These are phyloP conservation scores for Penicillium egyptiacum DNA, from an alignment of 495 filamentous ascomycete genomes.

Conservation along the genomic window DNA sequence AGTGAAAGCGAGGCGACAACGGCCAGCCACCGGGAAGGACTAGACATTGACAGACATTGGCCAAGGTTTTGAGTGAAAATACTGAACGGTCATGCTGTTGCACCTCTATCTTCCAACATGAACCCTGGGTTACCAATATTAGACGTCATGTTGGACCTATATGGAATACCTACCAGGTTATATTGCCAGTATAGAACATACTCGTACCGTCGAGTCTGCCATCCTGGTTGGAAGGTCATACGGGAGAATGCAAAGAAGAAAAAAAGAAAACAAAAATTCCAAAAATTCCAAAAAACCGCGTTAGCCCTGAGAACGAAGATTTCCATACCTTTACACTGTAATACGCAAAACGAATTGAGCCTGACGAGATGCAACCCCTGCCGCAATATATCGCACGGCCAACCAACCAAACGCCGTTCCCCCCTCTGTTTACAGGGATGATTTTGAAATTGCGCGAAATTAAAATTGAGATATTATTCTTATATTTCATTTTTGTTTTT, in stretches of 20 bases:
- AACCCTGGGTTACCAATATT: not conserved
- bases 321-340: slow-evolving; percentile 25
- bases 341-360: slow-evolving; percentile 24
- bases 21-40: slow-evolving; percentile 22
- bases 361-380: slow-evolving; percentile 31
- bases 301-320: slow-evolving; percentile 16
- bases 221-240: slow-evolving; percentile 1
- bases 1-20: slow-evolving; percentile 9
- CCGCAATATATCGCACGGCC: slow-evolving; percentile 27
- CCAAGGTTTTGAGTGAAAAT: slow-evolving; percentile 1
- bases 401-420: slow-evolving; percentile 34
- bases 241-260: slow-evolving; percentile 8
- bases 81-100: slow-evolving; percentile 2
- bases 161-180: not conserved
- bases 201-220: not conserved
- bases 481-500: slow-evolving; percentile 18
- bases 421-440: slow-evolving; percentile 24
- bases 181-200: slow-evolving; percentile 10
- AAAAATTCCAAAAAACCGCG: slow-evolving; percentile 11
- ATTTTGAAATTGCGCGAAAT: slow-evolving; percentile 20
- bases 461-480: slow-evolving; percentile 2
- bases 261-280: slow-evolving; percentile 11
- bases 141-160: not conserved
- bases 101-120: not conserved
- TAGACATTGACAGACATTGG: slow-evolving; percentile 12